Evolutionary conservation across 371 early-diverging fungal species (phyloP).

Genomic region (Apophysomyces sp.): DNA sequence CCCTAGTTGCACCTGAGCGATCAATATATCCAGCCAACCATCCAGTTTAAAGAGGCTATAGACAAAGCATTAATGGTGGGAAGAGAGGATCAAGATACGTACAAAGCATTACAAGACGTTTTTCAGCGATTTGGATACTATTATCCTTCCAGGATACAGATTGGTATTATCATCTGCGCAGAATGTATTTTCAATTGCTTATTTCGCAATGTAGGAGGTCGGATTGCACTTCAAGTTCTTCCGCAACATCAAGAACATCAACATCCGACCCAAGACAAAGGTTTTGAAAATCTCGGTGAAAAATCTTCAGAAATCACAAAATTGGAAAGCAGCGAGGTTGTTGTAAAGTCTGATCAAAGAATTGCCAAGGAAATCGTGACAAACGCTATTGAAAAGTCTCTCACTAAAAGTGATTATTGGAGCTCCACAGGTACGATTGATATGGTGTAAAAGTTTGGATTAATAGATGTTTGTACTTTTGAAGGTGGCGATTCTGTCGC

Average conservation of each 20-base stretch:
- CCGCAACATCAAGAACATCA: not conserved
- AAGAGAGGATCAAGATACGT: not conserved
- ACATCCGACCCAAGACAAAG: not conserved
- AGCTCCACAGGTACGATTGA: not conserved
- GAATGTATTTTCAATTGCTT: not conserved
- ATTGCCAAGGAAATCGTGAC: not conserved
- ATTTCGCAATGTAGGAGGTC: not conserved
- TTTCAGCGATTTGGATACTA: not conserved
- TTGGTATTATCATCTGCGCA: not conserved
- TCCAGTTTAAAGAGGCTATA: not conserved
- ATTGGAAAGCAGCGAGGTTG: not conserved
- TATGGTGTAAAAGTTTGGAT: not conserved
- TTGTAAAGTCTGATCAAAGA: not conserved
- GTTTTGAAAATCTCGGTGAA: not conserved
- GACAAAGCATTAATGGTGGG: not conserved
- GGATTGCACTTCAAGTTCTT: not conserved
- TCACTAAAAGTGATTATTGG: not conserved
- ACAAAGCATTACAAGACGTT: not conserved
- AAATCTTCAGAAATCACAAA: not conserved
- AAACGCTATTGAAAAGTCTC: not conserved
- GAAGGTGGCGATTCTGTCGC: not conserved
- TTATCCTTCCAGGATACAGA: not conserved
- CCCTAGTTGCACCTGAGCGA: not conserved
- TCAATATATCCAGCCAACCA: not conserved
- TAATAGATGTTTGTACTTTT: not conserved